Conservation (phyloP, 805 yeast species). For the Torulaspora gathmanii region DNA sequence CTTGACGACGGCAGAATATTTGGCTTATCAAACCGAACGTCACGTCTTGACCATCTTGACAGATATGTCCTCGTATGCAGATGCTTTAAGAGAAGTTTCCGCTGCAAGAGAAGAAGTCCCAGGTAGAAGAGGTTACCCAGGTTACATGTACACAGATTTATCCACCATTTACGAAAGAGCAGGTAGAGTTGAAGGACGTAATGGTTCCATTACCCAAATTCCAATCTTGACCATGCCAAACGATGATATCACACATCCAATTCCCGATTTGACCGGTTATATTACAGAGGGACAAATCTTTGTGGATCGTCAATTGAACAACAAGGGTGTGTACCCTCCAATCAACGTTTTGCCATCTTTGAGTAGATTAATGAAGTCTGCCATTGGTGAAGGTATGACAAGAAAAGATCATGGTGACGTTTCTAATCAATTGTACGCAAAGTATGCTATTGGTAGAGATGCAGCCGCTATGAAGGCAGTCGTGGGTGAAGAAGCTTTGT, state of each 20-base stretch:
- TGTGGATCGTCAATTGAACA: constrained; percentile 91
- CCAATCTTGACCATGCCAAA: constrained; percentile 99
- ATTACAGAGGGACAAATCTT: constrained; percentile 99
- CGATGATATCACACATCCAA: constrained; percentile 99
- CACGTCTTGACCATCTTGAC: constrained; percentile 97
- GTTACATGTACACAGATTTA: constrained; percentile 99
- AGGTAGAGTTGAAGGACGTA: constrained; percentile 99
- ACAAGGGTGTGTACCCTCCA: constrained; percentile 98
- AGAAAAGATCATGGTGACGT: constrained; percentile 99
- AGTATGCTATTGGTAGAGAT: constrained; percentile 99
- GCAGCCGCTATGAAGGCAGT: constrained; percentile 99
- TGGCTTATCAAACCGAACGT: constrained; percentile 98
- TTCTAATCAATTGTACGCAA: constrained; percentile 96
- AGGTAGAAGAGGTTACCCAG: constrained; percentile 99
- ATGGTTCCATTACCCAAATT: constrained; percentile 98
- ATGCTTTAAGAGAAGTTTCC: constrained; percentile 98
- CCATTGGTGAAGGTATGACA: constrained; percentile 99
- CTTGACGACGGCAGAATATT: constrained; percentile 94
- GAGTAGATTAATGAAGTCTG: constrained; percentile 97
- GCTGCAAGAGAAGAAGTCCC: constrained; percentile 99
- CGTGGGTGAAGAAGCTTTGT: constrained; percentile 98
- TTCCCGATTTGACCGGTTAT: constrained; percentile 99
- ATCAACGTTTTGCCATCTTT: constrained; percentile 96
- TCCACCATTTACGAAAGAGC: constrained; percentile 99
- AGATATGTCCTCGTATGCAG: constrained; percentile 99